Base-by-base conservation (phyloP, 1,284 basidiomycete genomes). In the Gymnopus androsaceus region DNA sequence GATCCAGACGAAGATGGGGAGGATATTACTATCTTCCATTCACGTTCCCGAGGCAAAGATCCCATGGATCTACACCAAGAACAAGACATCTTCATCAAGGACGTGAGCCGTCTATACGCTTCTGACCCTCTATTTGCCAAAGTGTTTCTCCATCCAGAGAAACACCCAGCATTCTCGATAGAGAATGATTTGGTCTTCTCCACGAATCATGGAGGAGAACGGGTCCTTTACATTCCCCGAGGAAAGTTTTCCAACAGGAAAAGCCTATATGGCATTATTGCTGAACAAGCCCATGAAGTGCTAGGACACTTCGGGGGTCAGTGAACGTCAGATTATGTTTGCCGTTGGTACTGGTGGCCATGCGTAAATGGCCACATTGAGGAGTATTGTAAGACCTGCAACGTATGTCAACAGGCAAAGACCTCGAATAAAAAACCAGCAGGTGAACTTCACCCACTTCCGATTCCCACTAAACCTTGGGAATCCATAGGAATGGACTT, bases 331-430 rank as follows among this genome's bases (percentile, higher is more conserved):
- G 49, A 51, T 40, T 70, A 71, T 41, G 11, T 69, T 0, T 48
- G 63, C n/a, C 45, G 58, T 1, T 67, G 60, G 60, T 72, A 64
- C 51, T 74, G 70, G 71, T 74, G 71, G 71, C 68, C 66, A 0
- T 36, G 33, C 1, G 57, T 72, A 7, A 61, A 54, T 3, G 14
- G 41, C 2, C 48, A 62, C 27, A 47, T 51, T 11, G 42, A 57
- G 9, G 36, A 48, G 25, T 64, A 61, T 40, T 62, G 56, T 50
- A 52, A 44, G 14, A 49, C 54, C 1, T 64, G 62, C 41, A 25
- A 44, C 15, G 37, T 11, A 12, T 65, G 65, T 36, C 59, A 63
- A 37, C 56, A 21, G 1, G 38, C 42, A 0, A 66, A 66, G 36
- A 44, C 34, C 3, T 30, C 21, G 1, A 56, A 59, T 33, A 11